Conservation (phyloP, 1,284 basidiomycete genomes). For the Cutaneotrichosporon mucoides region DNA sequence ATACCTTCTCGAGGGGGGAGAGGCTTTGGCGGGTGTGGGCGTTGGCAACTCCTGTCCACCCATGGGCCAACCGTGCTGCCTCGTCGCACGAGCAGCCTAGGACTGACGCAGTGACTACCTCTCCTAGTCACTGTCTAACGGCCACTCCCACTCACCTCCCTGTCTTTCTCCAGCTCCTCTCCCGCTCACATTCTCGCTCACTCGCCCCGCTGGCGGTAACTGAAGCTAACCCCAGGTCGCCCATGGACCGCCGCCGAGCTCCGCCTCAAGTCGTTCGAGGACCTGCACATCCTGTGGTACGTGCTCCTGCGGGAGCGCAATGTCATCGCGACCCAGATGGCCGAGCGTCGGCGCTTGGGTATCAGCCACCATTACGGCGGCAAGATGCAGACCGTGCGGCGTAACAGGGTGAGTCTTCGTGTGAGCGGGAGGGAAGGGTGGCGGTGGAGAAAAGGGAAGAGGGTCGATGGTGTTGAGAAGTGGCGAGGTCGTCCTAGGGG, state of each 20-base stretch:
- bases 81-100: too few relatives aligned
- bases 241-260: conserved; percentile 81
- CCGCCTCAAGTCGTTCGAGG: conserved; percentile 81
- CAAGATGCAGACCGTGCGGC: conserved; percentile 34
- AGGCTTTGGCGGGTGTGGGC: too few relatives aligned
- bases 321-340: conserved; percentile 77
- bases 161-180: background rate
- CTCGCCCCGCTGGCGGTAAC: background rate
- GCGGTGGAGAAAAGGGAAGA: too few relatives aligned
- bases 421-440: too few relatives aligned
- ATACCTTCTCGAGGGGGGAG: background rate
- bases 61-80: too few relatives aligned
- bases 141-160: too few relatives aligned
- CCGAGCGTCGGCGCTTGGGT: conserved; percentile 65
- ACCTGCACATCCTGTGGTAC: conserved; percentile 91
- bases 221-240: conserved; percentile 58
- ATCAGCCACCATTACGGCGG: conserved; percentile 38
- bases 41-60: too few relatives aligned
- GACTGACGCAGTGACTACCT: too few relatives aligned
- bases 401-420: conserved; percentile 33
- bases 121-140: too few relatives aligned
- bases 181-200: background rate
- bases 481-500: too few relatives aligned
- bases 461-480: too few relatives aligned
- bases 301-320: conserved; percentile 81